Base-by-base conservation (phyloP, 2,329 filamentous ascomycete genomes). In the Sporothrix sp. region DNA sequence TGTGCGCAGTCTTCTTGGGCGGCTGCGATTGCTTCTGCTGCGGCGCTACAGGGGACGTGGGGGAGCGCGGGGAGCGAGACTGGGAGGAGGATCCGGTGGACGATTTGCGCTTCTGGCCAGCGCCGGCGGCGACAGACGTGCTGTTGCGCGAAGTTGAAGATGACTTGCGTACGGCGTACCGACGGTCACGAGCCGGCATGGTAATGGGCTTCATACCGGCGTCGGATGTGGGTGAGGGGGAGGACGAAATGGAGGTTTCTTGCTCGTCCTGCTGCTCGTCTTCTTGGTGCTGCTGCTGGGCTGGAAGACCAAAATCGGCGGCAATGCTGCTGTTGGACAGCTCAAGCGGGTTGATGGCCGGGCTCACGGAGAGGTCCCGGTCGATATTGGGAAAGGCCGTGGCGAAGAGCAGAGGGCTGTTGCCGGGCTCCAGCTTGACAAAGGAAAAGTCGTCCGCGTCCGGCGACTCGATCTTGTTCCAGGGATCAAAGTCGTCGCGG, bases 1-100 rank as follows among this genome's bases (percentile, higher is more conserved):
- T 90, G 68, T 91, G 86, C 8, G 85, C 84, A 28, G 84, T 85
- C 71, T 89, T 90, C 70, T 87, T 89, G 21, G 61, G 64, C 21
- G 58, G 54, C n/a, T 57, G 49, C 2, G 47, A 48, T 44, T 48
- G 54, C 40, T 42, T 35, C 21, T 43, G 39, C 30, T 27, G 25
- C 37, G 48, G 30, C 14, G 56, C 53, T 3, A 59, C 56, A 10
- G 58, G 56, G 1, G 59, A 57, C 14, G 56, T 42, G 2, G 60
- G 57, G 9, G 54, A 53, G 2, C 53, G 54, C 11, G 58, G 58
- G 1, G 58, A 59, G 20, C 54, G 50, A 1, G 54, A 57, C 48
- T 40, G 38, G 35, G 54, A 44, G 14, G 56, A 56, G 7, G 54
- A 21, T 3, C 54, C 50, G 53, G 54, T 56, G 6, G 58, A 59